phyloP scores from a whole-genome alignment of 441 rosid genomes.

The Corymbia citriodora region DNA sequence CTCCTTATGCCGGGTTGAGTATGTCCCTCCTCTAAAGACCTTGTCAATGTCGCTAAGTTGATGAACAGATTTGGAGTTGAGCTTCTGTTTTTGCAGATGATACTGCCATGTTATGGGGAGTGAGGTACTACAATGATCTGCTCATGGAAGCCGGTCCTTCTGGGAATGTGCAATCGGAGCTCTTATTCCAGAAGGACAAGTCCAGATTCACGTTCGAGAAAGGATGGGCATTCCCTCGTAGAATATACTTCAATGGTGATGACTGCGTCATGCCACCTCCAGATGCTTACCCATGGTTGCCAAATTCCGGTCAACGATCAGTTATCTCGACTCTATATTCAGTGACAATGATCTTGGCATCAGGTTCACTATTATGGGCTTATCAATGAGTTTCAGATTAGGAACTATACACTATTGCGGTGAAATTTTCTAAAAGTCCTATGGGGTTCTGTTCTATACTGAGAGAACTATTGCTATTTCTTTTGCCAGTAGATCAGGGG shows the following conservation, averaged over 20 bases:
- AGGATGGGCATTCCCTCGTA: constrained; percentile 97
- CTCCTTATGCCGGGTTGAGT: constrained; percentile 72
- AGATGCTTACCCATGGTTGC: constrained; percentile 87
- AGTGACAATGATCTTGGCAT: constrained; percentile 20
- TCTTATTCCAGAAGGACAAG: constrained; percentile 69
- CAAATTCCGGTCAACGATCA: constrained; percentile 45
- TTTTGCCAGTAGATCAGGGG: background rate
- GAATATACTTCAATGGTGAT: constrained; percentile 90
- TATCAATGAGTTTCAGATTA: constrained; percentile 15
- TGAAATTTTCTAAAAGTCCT: background rate
- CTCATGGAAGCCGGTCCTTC: constrained; percentile 74
- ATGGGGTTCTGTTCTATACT: background rate
- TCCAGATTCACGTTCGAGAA: constrained; percentile 88
- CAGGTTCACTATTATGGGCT: constrained; percentile 25
- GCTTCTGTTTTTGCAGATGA: constrained; percentile 49
- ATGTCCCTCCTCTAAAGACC: background rate
- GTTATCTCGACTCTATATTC: constrained; percentile 21
- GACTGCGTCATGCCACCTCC: constrained; percentile 98
- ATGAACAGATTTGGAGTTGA: background rate
- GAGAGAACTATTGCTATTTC: background rate
- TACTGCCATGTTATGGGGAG: constrained; percentile 90
- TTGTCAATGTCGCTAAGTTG: background rate
- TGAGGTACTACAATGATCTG: constrained; percentile 78
- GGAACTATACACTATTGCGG: background rate
- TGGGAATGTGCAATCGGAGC: constrained; percentile 91